Evolutionary conservation across 495 filamentous ascomycete species (phyloP), one percentile per base, ranked within the genome.

Genomic region (Geopyxis carbonaria): DNA sequence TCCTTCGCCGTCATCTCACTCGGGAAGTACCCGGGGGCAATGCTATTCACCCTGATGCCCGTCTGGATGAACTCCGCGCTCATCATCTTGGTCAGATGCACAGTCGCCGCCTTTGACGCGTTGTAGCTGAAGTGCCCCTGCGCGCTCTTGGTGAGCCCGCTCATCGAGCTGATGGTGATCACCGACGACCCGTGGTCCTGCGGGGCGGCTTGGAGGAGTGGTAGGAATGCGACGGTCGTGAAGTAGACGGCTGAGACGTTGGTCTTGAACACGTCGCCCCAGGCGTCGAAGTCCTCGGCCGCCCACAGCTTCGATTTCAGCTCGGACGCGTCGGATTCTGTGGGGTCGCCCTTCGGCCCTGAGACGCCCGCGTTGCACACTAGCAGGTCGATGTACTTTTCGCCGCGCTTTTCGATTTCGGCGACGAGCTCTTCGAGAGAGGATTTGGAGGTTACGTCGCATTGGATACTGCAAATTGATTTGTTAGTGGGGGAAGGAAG

Each of bases 301-400:
- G n/a, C n/a, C n/a, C n/a, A n/a, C n/a, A n/a, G n/a, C n/a, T n/a
- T n/a, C n/a, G n/a, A n/a, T n/a, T n/a, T n/a, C n/a, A n/a, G n/a
- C n/a, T n/a, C n/a, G n/a, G n/a, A n/a, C n/a, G n/a, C n/a, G n/a
- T n/a, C n/a, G n/a, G n/a, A n/a, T n/a, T n/a, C n/a, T n/a, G n/a
- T n/a, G n/a, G n/a, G n/a, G n/a, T n/a, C n/a, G n/a, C n/a, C 50
- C 3, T 53, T 57, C 14, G 56, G 57, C 18, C 60, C 61, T 5
- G 59, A 58, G 28, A 60, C 66, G 2, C 70, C 72, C 0, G 72
- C 69, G 40, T 75, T 77, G 45, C 73, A 72, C 13, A 75, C 64
- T 11, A 77, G 50, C 0, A 75, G 61, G 36, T 77, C 71, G 25
- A 76, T 59, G 4, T 59, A 40, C 2, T 53, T 44, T 5, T 57